A percentile compares a stretch with the other conserved stretches of the same genome.
Evolutionary conservation across 2,329 filamentous ascomycete genomes (phyloP).

Genomic region (Trematosphaeria pertusa): DNA sequence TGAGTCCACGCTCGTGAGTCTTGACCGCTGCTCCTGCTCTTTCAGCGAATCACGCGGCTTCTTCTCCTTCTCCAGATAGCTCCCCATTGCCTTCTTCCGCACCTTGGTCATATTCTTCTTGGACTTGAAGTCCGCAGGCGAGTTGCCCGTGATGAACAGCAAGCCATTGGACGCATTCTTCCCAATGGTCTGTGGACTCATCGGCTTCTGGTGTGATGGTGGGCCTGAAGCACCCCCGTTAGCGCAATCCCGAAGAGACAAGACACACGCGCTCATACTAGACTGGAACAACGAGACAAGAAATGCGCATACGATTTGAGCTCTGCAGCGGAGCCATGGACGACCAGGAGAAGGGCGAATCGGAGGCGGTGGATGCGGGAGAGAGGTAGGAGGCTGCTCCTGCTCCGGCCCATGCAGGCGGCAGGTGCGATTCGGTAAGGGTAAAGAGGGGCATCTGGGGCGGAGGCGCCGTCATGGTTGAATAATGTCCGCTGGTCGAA

Average conservation of each 20-base stretch:
- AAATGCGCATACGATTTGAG: constrained; percentile 31
- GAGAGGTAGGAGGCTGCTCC: constrained; percentile 29
- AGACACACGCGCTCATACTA: not conserved
- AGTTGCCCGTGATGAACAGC: constrained; percentile 42
- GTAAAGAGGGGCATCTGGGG: constrained; percentile 32
- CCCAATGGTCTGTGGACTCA: constrained; percentile 11
- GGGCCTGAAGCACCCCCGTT: constrained; percentile 17
- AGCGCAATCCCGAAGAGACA: not conserved
- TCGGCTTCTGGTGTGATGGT: constrained; percentile 6
- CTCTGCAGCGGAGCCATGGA: constrained; percentile 31
- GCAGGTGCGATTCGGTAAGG: constrained; percentile 24
- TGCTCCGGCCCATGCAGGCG: constrained; percentile 12
- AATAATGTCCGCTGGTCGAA: constrained; percentile 1
- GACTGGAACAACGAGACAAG: constrained; percentile 9
- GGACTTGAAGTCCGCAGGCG: constrained; percentile 40
- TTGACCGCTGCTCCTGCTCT: constrained; percentile 7
- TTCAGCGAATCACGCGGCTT: constrained; percentile 17
- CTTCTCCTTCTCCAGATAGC: constrained; percentile 34
- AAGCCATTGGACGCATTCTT: constrained; percentile 16
- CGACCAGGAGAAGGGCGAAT: constrained; percentile 28
- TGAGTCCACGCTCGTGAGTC: constrained; percentile 27
- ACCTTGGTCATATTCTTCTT: constrained; percentile 41
- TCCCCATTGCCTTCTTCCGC: constrained; percentile 46
- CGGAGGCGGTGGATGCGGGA: constrained; percentile 28
- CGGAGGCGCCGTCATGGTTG: constrained; percentile 31